phyloP scores from a whole-genome alignment of 2,329 filamentous ascomycete genomes.

The Sporothrix humicola region DNA sequence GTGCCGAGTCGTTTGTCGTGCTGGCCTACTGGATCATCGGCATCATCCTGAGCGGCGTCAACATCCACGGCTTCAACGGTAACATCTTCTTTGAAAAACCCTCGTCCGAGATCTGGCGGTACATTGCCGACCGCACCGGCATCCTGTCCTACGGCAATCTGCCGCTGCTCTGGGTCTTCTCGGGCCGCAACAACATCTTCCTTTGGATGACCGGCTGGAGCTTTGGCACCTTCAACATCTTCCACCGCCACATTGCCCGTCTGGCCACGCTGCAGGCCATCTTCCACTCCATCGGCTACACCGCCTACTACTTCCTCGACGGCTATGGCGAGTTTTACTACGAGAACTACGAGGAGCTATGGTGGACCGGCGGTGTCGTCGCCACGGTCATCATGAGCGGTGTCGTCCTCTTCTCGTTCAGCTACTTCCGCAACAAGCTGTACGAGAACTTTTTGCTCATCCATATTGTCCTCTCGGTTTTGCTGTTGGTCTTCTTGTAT shows the following conservation, averaged over 20 bases:
- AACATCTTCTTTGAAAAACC: conserved; percentile 4
- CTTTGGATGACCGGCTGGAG: conserved; percentile 72
- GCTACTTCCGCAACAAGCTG: conserved; percentile 56
- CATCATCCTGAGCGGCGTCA: conserved; percentile 30
- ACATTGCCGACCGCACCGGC: conserved; percentile 39
- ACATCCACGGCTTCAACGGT: conserved; percentile 27
- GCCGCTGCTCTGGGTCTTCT: conserved; percentile 54
- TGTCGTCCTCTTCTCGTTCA: conserved; percentile 55
- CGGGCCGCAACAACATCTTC: conserved; percentile 68
- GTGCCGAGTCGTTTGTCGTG: conserved; percentile 37
- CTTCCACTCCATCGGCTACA: conserved; percentile 66
- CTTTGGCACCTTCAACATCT: conserved; percentile 69
- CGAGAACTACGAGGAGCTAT: neutral
- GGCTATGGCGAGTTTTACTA: conserved; percentile 10
- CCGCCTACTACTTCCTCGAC: conserved; percentile 42
- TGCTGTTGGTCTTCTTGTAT: conserved; percentile 48
- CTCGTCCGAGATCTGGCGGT: conserved; percentile 35
- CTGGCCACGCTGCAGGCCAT: conserved; percentile 66
- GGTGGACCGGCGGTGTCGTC: conserved; percentile 32
- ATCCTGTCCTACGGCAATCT: conserved; percentile 36
- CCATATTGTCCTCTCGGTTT: conserved; percentile 51
- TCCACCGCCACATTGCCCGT: conserved; percentile 70
- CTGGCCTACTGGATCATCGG: conserved; percentile 35
- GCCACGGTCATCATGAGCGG: conserved; percentile 55
- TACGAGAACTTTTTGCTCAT: conserved; percentile 57